phyloP scores from a whole-genome alignment of 78 protist species.

The Anaeramoeba flamelloides region DNA sequence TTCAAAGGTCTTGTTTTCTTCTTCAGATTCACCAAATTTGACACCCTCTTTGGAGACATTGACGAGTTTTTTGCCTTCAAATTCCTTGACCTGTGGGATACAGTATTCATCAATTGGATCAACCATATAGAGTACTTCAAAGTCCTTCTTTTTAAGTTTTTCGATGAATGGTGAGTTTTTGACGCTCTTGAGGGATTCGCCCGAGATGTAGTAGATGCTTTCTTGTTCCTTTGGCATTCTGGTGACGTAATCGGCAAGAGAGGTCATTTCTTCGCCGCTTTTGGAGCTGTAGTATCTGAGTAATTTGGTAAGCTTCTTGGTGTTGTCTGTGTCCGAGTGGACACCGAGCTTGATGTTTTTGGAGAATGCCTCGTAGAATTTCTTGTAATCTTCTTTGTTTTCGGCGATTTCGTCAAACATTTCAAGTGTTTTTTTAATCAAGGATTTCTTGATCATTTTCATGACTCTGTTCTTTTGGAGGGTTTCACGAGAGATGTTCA shows the following conservation, averaged over 20 bases:
- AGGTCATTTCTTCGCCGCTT: slow-evolving; percentile 74
- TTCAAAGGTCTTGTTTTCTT: not conserved
- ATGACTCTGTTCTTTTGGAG: slow-evolving; percentile 68
- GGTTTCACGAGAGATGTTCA: slow-evolving; percentile 72
- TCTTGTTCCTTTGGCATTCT: slow-evolving; percentile 96
- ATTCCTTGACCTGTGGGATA: slow-evolving; percentile 94
- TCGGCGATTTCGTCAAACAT: slow-evolving; percentile 89
- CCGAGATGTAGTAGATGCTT: slow-evolving; percentile 97
- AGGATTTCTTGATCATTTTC: slow-evolving; percentile 89
- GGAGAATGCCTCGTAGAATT: slow-evolving; percentile 89
- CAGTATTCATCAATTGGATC: slow-evolving; percentile 99
- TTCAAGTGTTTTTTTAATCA: slow-evolving; percentile 93
- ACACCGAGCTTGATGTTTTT: slow-evolving; percentile 97
- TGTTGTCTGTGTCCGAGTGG: slow-evolving; percentile 93
- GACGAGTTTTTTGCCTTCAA: no score
- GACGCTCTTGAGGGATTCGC: no score
- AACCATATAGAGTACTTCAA: slow-evolving; percentile 90
- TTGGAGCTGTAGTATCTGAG: slow-evolving; percentile 87
- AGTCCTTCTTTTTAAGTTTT: slow-evolving; percentile 41
- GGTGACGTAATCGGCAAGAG: slow-evolving; percentile 91
- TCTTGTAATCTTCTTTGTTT: slow-evolving; percentile 67
- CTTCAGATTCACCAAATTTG: not conserved
- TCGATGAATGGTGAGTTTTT: slow-evolving; percentile 86
- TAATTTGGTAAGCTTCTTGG: slow-evolving; percentile 82
- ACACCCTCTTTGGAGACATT: no score